Percentiles rank a stretch among this genome's conserved stretches.
phyloP scores from a whole-genome alignment of 176 grass and related monocot genomes.

The Oryza rufipogon region DNA sequence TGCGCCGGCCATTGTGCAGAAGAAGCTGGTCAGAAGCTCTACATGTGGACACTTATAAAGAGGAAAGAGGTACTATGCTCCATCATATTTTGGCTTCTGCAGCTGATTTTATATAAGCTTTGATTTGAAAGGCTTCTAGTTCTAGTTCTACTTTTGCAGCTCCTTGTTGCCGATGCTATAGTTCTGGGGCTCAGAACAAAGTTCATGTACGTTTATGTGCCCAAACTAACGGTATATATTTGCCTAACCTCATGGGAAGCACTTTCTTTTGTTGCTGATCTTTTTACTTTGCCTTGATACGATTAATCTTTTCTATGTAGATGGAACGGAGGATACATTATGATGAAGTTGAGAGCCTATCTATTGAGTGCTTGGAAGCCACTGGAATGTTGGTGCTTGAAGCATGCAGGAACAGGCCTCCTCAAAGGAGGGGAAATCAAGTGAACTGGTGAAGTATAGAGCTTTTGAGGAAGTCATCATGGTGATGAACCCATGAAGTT shows the following conservation, averaged over 20 bases:
- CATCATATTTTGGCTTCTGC: background rate
- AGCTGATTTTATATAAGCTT: background rate
- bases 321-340: slow-evolving; percentile 92
- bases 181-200: slow-evolving; percentile 88
- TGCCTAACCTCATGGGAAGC: slow-evolving; percentile 11
- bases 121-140: slow-evolving; percentile 22
- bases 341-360: slow-evolving; percentile 80
- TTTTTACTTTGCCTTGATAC: slow-evolving; percentile 10
- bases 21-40: slow-evolving; percentile 83
- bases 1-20: slow-evolving; percentile 74
- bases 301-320: slow-evolving; percentile 51
- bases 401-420: slow-evolving; percentile 52
- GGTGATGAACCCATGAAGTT: too few relatives aligned
- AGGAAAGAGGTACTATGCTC: slow-evolving; percentile 67
- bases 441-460: slow-evolving; percentile 42
- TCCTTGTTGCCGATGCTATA: slow-evolving; percentile 66
- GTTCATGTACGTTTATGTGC: slow-evolving; percentile 89
- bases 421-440: slow-evolving; percentile 53
- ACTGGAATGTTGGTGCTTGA: slow-evolving; percentile 79
- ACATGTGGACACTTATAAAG: slow-evolving; percentile 83
- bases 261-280: background rate
- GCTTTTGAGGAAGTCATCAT: slow-evolving; percentile 65
- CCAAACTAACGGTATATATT: slow-evolving; percentile 73
- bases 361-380: slow-evolving; percentile 80
- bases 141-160: slow-evolving; percentile 53